phyloP scores from a whole-genome alignment of 352 stramenopile genomes.

The Pythium plurisporium region DNA sequence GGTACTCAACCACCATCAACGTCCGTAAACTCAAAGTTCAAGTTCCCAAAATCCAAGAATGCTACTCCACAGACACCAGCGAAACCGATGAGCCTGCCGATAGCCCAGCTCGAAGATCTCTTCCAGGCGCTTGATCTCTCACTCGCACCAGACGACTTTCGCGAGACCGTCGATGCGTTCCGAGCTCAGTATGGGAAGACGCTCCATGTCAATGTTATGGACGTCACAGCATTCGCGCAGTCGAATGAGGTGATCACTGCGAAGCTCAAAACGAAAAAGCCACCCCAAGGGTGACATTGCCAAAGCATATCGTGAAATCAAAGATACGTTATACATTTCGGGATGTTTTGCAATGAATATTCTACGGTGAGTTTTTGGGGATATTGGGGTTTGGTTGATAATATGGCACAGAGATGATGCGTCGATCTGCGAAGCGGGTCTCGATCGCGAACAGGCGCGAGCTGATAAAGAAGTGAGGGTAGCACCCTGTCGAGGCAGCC shows the following conservation, averaged over 20 bases:
- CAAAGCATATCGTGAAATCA: too few relatives aligned
- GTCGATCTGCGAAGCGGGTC: background rate
- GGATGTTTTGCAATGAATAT: slow-evolving; percentile 9
- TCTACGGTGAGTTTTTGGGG: slow-evolving; percentile 6
- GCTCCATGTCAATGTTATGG: slow-evolving; percentile 57
- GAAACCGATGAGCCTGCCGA: slow-evolving; percentile 36
- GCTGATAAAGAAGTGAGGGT: background rate
- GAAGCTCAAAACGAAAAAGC: slow-evolving; percentile 11
- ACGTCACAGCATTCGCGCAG: slow-evolving; percentile 52
- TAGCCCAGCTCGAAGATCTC: slow-evolving; percentile 38
- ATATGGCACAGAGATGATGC: slow-evolving; percentile 20
- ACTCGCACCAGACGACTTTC: slow-evolving; percentile 30
- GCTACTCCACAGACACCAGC: background rate
- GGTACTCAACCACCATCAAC: background rate
- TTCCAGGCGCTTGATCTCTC: slow-evolving; percentile 33
- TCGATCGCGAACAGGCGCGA: background rate
- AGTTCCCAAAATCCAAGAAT: slow-evolving; percentile 26
- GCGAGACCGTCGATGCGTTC: slow-evolving; percentile 29
- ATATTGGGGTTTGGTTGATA: slow-evolving; percentile 14
- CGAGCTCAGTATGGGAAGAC: slow-evolving; percentile 31
- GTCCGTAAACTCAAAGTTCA: slow-evolving; percentile 3
- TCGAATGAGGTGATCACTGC: slow-evolving; percentile 23
- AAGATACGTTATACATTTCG: slow-evolving; percentile 25
- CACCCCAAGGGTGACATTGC: background rate
- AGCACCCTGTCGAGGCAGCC: too few relatives aligned